phyloP scores from a whole-genome alignment of 768 basidiomycete genomes.

The Suillus sp. region DNA sequence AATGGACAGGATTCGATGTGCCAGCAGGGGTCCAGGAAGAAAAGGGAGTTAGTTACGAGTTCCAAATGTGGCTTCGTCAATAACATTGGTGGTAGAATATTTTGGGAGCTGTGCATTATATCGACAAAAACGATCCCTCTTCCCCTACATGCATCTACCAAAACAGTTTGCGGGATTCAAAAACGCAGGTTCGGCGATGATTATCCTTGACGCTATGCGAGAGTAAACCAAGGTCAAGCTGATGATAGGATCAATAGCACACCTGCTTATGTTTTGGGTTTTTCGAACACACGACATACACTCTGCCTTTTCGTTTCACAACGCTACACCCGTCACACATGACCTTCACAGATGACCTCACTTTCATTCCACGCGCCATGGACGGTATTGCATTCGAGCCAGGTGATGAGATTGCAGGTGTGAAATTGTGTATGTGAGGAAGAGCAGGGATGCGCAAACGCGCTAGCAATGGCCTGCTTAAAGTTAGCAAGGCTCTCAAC shows the following conservation, averaged over 20 bases:
- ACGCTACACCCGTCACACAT: constrained; percentile 95
- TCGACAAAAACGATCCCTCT: constrained; percentile 3
- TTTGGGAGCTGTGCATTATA: constrained; percentile 1
- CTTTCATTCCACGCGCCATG: constrained; percentile 87
- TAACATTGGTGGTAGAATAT: constrained; percentile 11
- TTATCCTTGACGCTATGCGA: constrained; percentile 66
- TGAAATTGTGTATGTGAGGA: constrained; percentile 29
- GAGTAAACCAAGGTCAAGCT: constrained; percentile 16
- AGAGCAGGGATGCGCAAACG: constrained; percentile 48
- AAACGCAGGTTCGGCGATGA: not conserved
- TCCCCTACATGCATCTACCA: constrained; percentile 8
- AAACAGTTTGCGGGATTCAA: not conserved
- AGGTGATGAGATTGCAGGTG: constrained; percentile 33
- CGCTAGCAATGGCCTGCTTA: constrained; percentile 61
- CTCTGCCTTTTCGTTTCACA: constrained; percentile 85
- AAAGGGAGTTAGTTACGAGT: constrained; percentile 84
- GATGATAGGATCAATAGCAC: constrained; percentile 22
- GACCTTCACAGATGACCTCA: constrained; percentile 88
- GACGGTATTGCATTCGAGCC: constrained; percentile 30
- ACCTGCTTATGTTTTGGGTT: constrained; percentile 99
- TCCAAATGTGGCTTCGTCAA: constrained; percentile 89
- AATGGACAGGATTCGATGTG: constrained; percentile 79
- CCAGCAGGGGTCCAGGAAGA: constrained; percentile 77
- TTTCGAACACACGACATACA: constrained; percentile 91
- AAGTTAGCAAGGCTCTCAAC: constrained; percentile 66